Conservation (phyloP, 257 asterid species). For the Leptodermis oblonga region DNA sequence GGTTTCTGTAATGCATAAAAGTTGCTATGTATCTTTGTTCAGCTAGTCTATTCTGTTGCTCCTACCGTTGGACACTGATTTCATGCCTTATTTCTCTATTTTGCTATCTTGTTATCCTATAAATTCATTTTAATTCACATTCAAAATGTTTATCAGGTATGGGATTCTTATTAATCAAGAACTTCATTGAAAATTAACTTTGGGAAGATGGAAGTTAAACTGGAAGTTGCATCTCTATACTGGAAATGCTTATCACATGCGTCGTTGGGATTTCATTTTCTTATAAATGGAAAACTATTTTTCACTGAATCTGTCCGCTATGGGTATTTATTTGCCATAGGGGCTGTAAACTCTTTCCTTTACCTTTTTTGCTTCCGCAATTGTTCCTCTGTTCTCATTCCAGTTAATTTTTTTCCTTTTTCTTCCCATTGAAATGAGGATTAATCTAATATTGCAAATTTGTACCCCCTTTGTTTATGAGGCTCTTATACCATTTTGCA, state of each 20-base stretch:
- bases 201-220: background rate
- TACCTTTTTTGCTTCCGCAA: no score
- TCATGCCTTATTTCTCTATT: background rate
- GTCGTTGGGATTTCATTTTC: background rate
- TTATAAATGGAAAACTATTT: background rate
- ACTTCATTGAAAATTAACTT: background rate
- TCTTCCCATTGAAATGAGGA: background rate
- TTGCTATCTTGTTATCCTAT: background rate
- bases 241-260: background rate
- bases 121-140: background rate
- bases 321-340: background rate
- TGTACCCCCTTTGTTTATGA: slow-evolving; percentile 5
- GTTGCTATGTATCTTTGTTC: background rate
- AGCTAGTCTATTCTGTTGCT: background rate
- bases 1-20: background rate
- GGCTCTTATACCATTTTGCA: slow-evolving; percentile 17
- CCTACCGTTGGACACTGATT: no score
- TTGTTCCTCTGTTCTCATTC: background rate
- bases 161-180: background rate
- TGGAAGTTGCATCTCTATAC: background rate
- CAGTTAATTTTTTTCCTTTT: background rate
- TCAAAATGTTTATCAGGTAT: background rate
- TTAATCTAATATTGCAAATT: background rate
- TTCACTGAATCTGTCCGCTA: background rate
- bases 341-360: background rate